Evolutionary conservation across 768 basidiomycete species (phyloP), one percentile per base, ranked within the genome.

Genomic region (Lactarius hengduanensis): DNA sequence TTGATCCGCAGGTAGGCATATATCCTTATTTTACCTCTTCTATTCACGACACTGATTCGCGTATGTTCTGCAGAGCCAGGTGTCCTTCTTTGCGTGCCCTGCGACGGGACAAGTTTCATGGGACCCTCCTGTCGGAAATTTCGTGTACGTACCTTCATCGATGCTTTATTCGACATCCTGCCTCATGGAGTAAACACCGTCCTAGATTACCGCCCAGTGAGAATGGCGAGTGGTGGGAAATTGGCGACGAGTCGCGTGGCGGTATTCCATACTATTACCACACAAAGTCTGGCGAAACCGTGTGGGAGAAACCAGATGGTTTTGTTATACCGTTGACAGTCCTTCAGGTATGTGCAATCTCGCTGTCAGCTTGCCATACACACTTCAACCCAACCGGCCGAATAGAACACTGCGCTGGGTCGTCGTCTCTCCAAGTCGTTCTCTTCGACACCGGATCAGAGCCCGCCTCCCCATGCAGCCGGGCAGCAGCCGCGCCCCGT

Each of bases 181-280:
- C 69, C 62, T 20, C 64, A 60, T 50, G 61, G 53, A 36, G 40
- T 36, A 22, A 57, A 9, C 9, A 30, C 62, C 50, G 34, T 73
- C 7, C 1, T 71, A 94, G 92, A 58, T 80, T 96, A 55, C 95
- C 95, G 57, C 90, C 92, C 6, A 90, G 82, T 70, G 82, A 84
- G 4, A 86, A 91, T 54, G 94, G 95, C 50, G 94, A 96, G 75
- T 97, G 95, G 94, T 98, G 95, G 95, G 95, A 97, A 76, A 83
- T 97, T 66, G 81, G 81, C 55, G 95, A 98, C 74, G 90, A 93
- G 43, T 84, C 87, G 55, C 83, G 92, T 60, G 90, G 87, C 55
- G 92, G 92, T 36, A 80, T 94, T 63, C 86, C 91, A 4, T 98
- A 98, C 75, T 98, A 94, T 77, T 96, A 96, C 77, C 94, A 96